Evolutionary conservation across 139 green algal genomes (phyloP).

Genomic region (Asterochloris erici): DNA sequence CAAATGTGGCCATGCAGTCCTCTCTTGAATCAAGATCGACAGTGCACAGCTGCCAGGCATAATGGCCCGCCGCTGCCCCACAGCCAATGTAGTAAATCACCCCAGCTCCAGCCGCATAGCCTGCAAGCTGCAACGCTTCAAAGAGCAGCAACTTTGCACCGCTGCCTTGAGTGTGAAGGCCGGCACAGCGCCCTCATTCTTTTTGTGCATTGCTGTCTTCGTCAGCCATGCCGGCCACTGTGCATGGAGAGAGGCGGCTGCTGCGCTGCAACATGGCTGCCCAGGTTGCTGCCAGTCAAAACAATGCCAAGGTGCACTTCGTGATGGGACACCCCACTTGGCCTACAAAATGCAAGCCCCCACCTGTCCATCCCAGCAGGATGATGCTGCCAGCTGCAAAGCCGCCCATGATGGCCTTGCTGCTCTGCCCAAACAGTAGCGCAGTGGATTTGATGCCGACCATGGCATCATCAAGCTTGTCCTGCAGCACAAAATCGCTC

Average conservation of each 20-base stretch:
- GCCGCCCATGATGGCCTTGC: conserved; percentile 45
- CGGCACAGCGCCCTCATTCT: too few relatives aligned
- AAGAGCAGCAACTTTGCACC: too few relatives aligned
- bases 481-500: conserved; percentile 22
- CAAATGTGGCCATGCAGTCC: conserved; percentile 88
- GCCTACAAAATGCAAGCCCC: too few relatives aligned
- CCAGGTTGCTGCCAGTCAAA: too few relatives aligned
- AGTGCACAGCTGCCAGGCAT: conserved; percentile 69
- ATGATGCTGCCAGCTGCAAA: conserved; percentile 48
- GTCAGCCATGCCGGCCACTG: too few relatives aligned
- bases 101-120: conserved; percentile 19
- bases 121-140: conserved; percentile 2
- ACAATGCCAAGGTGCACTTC: too few relatives aligned
- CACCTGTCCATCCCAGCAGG: conserved; percentile 23
- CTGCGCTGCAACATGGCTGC: too few relatives aligned
- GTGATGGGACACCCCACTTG: too few relatives aligned
- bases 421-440: conserved; percentile 67
- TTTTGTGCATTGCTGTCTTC: too few relatives aligned
- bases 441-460: conserved; percentile 92
- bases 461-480: conserved; percentile 84
- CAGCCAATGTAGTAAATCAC: conserved; percentile 42
- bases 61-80: conserved; percentile 47
- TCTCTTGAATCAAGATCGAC: conserved; percentile 65
- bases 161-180: too few relatives aligned
- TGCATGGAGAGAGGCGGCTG: too few relatives aligned